Conservation (phyloP, 2,329 filamentous ascomycete species). For the Diatrype stigma region DNA sequence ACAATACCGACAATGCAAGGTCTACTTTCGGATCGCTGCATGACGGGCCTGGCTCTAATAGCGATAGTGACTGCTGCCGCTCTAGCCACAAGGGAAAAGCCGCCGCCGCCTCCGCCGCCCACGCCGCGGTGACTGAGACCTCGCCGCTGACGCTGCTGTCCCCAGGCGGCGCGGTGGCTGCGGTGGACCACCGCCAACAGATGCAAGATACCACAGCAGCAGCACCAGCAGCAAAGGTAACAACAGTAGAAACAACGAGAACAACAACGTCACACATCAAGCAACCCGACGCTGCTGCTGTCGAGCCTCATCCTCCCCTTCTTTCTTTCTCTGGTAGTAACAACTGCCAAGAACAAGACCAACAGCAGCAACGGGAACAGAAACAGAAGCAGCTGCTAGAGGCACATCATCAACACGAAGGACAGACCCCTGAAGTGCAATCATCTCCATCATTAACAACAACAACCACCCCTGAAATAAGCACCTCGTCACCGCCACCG, state of each 20-base stretch:
- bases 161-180: background rate
- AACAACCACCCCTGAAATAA: too few relatives aligned
- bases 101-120: too few relatives aligned
- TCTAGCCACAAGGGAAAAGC: background rate
- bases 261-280: too few relatives aligned
- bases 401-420: background rate
- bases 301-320: background rate
- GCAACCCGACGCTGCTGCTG: too few relatives aligned
- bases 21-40: conserved; percentile 14
- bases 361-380: background rate
- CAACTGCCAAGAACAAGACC: background rate
- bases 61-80: too few relatives aligned
- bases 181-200: background rate
- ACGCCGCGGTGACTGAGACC: background rate
- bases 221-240: too few relatives aligned
- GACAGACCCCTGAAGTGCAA: too few relatives aligned
- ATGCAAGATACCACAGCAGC: background rate
- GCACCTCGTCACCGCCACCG: background rate
- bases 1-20: conserved; percentile 9
- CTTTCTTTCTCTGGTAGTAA: too few relatives aligned
- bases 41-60: background rate
- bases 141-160: background rate
- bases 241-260: too few relatives aligned
- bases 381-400: background rate
- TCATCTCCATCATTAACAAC: too few relatives aligned